Base-by-base conservation (phyloP, 2,329 filamentous ascomycete genomes). In the Aspergillus quadricinctus region DNA sequence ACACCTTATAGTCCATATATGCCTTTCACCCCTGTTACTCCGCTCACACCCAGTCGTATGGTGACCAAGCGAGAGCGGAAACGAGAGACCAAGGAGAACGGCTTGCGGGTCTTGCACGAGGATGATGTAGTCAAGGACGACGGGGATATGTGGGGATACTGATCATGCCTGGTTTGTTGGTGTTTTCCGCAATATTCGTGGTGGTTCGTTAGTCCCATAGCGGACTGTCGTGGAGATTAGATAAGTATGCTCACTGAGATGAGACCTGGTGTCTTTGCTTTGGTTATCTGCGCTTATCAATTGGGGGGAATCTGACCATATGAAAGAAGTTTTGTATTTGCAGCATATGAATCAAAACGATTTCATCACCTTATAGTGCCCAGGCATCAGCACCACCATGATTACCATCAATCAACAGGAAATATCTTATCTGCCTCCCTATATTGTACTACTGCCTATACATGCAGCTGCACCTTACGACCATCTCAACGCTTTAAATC, bases 1-100 rank as follows among this genome's bases (percentile, higher is more conserved):
- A 79, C 77, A 0, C 78, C 78, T 1, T 80, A 80, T 54, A 79
- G 76, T 59, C 77, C 78, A 6, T 80, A 80, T 57, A 80, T 79
- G 75, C 78, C 78, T 0, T 78, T 76, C 50, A 80, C 78, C 2
- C 78, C 78, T 0, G 72, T 80, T 23, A 80, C 78, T 1, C 78
- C 78, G 0, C 68, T 80, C 45, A 80, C 78, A 1, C 78, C 77
- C 1, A 76, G 77, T 52, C 70, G 73, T 28, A 72, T 78, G 35
- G 72, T 79, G 49, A 77, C 72, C 19, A 76, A 75, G 62, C 69
- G 74, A 50, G 73, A 80, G 56, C 69, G 76, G 51, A 76, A 72
- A 56, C 68, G 70, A 25, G 72, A 72, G 60, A 70, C 72, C 49
- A 76, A 71, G 62, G 71, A 75, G 55, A 75, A 75, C 56, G 76